Conservation (phyloP, 2,329 filamentous ascomycete genomes). For the Ascochyta pisi region DNA sequence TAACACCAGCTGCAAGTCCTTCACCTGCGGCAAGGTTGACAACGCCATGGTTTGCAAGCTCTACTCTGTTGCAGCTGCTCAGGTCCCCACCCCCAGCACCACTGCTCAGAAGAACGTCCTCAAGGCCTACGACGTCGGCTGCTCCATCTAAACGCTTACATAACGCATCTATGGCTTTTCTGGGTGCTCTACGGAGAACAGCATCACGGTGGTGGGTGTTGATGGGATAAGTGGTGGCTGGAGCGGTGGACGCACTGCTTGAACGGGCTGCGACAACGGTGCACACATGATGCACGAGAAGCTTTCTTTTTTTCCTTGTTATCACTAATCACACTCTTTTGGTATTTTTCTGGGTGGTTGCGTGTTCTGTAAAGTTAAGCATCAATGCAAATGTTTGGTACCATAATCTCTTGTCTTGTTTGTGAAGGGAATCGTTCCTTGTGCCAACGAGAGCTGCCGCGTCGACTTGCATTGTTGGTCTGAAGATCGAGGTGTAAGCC, state of each 20-base stretch:
- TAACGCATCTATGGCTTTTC: neutral
- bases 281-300: neutral
- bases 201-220: neutral
- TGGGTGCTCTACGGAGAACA: neutral
- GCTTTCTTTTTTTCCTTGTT: neutral
- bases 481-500: no score
- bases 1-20: constrained; percentile 19
- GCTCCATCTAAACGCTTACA: constrained; percentile 8
- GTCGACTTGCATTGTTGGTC: no score
- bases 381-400: constrained; percentile 6
- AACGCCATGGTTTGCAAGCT: constrained; percentile 16
- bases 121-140: constrained; percentile 23
- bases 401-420: neutral
- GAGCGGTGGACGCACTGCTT: constrained; percentile 6
- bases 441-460: no score
- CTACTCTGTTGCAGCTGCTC: constrained; percentile 14
- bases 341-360: neutral
- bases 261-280: neutral
- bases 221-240: neutral
- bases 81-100: constrained; percentile 12
- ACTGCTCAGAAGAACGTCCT: constrained; percentile 1
- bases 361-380: constrained; percentile 2
- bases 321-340: neutral
- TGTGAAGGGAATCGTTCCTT: neutral
- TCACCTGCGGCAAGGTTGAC: constrained; percentile 16